Percentiles rank a stretch among this genome's conserved stretches.
These are phyloP conservation scores for Combretum micranthum DNA, from an alignment of 345 rosid genomes.

Conservation along the genomic window DNA sequence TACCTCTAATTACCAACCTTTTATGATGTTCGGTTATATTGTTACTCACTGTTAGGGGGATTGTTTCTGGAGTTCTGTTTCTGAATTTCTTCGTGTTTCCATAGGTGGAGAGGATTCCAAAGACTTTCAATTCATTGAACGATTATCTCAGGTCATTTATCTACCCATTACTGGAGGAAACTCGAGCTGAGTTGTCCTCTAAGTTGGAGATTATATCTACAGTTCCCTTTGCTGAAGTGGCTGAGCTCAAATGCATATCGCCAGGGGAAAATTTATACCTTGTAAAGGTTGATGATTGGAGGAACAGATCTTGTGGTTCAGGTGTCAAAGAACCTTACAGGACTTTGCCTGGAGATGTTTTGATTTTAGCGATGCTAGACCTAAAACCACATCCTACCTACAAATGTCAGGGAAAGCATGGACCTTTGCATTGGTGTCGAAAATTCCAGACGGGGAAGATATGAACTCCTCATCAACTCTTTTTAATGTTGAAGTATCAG, in stretches of 20 bases:
- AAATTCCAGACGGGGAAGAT: neutral
- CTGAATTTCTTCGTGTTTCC: neutral
- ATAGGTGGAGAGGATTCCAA: constrained; percentile 33
- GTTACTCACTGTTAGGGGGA: neutral
- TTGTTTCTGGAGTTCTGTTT: neutral
- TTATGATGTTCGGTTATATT: neutral
- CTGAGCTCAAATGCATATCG: no score
- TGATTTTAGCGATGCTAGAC: constrained; percentile 11
- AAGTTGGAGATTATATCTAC: constrained; percentile 19
- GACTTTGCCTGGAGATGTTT: constrained; percentile 14
- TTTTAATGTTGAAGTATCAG: neutral
- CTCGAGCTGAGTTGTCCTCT: constrained; percentile 26
- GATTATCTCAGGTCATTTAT: constrained; percentile 24
- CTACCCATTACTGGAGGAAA: constrained; percentile 41
- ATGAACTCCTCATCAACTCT: no score
- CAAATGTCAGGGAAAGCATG: constrained; percentile 7
- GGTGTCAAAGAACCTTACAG: constrained; percentile 12
- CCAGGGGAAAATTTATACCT: neutral
- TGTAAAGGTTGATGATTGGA: constrained; percentile 10
- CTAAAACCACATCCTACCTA: constrained; percentile 6
- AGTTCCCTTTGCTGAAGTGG: constrained; percentile 1
- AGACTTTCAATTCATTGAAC: constrained; percentile 17
- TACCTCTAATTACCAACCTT: no score
- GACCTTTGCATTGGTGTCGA: constrained; percentile 7
- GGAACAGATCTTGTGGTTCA: neutral